Base-by-base conservation (phyloP, 139 green algal genomes). In the Picochlorum sp. region DNA sequence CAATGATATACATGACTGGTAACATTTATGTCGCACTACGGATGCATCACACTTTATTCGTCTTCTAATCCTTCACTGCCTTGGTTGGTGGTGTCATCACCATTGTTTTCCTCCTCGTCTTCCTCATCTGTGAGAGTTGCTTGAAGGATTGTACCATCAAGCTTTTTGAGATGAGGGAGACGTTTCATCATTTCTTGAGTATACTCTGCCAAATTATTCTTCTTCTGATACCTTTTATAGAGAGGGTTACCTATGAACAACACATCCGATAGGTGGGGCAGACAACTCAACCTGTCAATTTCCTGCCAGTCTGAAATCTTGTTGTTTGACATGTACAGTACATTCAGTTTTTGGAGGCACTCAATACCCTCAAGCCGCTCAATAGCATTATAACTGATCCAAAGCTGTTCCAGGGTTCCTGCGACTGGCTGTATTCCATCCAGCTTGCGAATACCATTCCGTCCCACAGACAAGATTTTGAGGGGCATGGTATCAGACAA, bases 361-460 rank as follows among this genome's bases (percentile, higher is more conserved):
- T 97, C 91, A 23, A 71, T 31, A 20, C 71, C 26, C 41, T 90
- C 86, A 77, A 97, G 77, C 49, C 78, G 86, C 16, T 92, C 82
- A n/a, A 97, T 75, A 3, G 78, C 49, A 73, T 97, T 97, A 81
- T 97, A 96, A 0, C 81, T 92, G 21, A 96, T 74, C 91, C 91
- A 97, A 15, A 97, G 82, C 81, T 97, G 83, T 57, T 92, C 77
- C 44, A 97, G 74, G 2, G 88, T 96, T 28, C 87, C 83, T 28
- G 84, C 74, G 26, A 97, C 83, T 0, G 67, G 77, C 16, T 97
- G 91, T 55, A 97, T 52, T 68, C 91, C 91, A 63, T 97, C 91
- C 55, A 96, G 82, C 74, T 93, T 94, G 66, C 96, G 96, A n/a
- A 97, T 88, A 47, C 82, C 75, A 61, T 97, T 97, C 28, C 91